A percentile compares a stretch with the other conserved stretches of the same genome.
Conservation (phyloP, 2,329 filamentous ascomycete species). For the Ceratocystiopsis brevicomis region DNA sequence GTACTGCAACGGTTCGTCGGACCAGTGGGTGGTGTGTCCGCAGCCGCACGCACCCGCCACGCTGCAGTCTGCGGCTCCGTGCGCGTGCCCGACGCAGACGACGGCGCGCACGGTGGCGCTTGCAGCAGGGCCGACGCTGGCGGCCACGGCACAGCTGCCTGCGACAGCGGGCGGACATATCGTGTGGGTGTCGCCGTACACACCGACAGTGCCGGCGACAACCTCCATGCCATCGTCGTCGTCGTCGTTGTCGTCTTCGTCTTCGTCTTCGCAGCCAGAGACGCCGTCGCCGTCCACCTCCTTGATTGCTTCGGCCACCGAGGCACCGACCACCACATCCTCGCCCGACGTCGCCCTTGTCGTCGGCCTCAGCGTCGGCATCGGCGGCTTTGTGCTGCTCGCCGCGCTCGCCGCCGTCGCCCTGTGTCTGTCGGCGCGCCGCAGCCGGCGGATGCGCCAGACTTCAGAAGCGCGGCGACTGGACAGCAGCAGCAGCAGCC, state of each 20-base stretch:
- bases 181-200: slow-evolving; percentile 10
- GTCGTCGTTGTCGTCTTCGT: not conserved
- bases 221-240: not conserved
- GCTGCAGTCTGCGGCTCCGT: slow-evolving; percentile 12
- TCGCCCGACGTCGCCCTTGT: slow-evolving; percentile 7
- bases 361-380: slow-evolving; percentile 5
- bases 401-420: not conserved
- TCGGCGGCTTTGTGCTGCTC: not conserved
- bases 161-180: slow-evolving; percentile 12
- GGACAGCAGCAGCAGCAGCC: too few species aligned
- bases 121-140: slow-evolving; percentile 10
- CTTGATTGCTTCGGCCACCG: not conserved
- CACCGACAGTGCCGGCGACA: slow-evolving; percentile 7
- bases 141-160: slow-evolving; percentile 14
- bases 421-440: not conserved
- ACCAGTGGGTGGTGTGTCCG: slow-evolving; percentile 16
- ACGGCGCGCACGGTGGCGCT: slow-evolving; percentile 12
- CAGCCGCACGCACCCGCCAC: slow-evolving; percentile 11
- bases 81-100: slow-evolving; percentile 14
- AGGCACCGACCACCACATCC: not conserved
- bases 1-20: slow-evolving; percentile 16
- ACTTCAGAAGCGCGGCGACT: too few species aligned
- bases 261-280: not conserved
- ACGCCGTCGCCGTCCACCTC: not conserved
- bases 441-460: not conserved